Evolutionary conservation across 2,329 filamentous ascomycete genomes (phyloP).

Genomic region (Paramyrothecium sp.): DNA sequence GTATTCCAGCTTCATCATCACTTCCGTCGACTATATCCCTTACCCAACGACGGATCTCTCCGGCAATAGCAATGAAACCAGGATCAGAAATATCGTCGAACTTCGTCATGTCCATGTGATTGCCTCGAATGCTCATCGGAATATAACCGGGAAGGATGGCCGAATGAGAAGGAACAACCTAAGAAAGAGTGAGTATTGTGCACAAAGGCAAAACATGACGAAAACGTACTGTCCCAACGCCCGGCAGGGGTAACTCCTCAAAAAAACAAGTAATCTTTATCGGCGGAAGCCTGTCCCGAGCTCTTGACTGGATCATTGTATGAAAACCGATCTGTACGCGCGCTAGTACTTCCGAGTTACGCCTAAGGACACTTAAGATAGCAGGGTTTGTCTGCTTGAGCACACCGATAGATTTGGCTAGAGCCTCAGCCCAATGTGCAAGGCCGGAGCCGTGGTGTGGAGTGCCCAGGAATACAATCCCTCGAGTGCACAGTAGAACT

Average conservation of each 20-base stretch:
- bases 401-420: conserved; percentile 7
- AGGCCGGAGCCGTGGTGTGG: conserved; percentile 15
- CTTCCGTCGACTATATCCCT: no score
- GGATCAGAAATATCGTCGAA: not conserved
- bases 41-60: not conserved
- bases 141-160: not conserved
- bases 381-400: conserved; percentile 13
- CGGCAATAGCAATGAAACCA: not conserved
- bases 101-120: not conserved
- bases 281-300: not conserved
- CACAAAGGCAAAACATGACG: not conserved
- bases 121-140: not conserved
- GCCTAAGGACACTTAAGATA: conserved; percentile 5
- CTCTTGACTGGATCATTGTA: conserved; percentile 1
- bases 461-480: conserved; percentile 12
- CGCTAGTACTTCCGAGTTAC: conserved; percentile 11
- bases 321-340: conserved; percentile 11
- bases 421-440: conserved; percentile 7
- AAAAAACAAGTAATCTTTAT: conserved; percentile 17
- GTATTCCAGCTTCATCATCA: no score
- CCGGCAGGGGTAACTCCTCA: conserved; percentile 10
- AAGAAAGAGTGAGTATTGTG: not conserved
- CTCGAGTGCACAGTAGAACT: conserved; percentile 7
- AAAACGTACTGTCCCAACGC: not conserved
- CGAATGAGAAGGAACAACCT: not conserved